Conservation (phyloP, 2,329 filamentous ascomycete species). For the Beauveria pseudobassiana region DNA sequence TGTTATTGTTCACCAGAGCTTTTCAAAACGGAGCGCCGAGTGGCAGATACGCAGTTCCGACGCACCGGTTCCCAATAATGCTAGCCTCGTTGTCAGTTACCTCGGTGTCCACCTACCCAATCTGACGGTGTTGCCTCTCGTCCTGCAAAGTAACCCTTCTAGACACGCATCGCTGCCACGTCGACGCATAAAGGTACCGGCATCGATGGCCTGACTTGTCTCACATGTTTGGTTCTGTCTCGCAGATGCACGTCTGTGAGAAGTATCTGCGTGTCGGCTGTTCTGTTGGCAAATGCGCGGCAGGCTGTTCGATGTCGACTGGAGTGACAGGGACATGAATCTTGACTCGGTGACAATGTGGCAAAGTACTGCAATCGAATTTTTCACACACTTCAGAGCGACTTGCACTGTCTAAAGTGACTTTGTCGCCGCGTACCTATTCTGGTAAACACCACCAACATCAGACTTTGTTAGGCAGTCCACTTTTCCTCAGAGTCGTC, state of each 20-base stretch:
- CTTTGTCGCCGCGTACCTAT: neutral
- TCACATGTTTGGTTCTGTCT: neutral
- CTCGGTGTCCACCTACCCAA: neutral
- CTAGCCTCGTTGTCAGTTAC: neutral
- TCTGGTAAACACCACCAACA: neutral
- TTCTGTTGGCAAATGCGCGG: neutral
- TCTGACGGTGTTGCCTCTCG: neutral
- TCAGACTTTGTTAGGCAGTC: neutral
- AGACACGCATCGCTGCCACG: neutral
- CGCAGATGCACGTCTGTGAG: neutral
- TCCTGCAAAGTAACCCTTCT: neutral
- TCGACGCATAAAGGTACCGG: neutral
- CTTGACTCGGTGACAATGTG: neutral
- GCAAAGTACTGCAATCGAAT: neutral
- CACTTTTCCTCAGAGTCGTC: constrained; percentile 6
- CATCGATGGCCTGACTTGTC: neutral
- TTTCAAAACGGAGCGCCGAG: constrained; percentile 3
- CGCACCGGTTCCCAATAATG: neutral
- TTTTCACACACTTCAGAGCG: too few relatives aligned
- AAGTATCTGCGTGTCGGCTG: neutral
- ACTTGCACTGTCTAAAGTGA: neutral
- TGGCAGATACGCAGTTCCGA: neutral
- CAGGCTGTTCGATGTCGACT: too few relatives aligned
- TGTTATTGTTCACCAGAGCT: neutral
- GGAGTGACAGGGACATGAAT: too few relatives aligned